phyloP scores from a whole-genome alignment of 2,329 filamentous ascomycete species.

The Hypoxylon sp. region DNA sequence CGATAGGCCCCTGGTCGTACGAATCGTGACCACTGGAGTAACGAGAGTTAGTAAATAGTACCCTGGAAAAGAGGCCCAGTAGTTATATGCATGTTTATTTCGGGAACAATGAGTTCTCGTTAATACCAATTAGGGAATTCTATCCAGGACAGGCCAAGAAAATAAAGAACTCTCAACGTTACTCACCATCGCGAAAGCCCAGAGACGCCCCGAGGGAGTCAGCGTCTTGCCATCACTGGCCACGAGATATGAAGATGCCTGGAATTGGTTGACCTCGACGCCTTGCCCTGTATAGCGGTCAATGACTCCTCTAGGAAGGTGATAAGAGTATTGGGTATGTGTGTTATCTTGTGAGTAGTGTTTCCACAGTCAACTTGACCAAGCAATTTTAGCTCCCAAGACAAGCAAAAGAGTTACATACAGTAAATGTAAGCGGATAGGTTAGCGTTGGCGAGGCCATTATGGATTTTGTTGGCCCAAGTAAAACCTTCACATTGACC shows the following conservation, averaged over 20 bases:
- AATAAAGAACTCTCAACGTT: not conserved
- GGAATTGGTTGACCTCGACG: constrained; percentile 49
- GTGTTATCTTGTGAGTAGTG: not conserved
- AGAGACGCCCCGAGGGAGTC: constrained; percentile 47
- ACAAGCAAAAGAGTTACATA: not conserved
- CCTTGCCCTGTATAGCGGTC: constrained; percentile 56
- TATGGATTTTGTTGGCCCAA: constrained; percentile 58
- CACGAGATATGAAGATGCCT: constrained; percentile 51
- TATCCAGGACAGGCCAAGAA: not conserved
- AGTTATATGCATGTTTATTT: too few species aligned
- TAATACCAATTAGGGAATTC: not conserved
- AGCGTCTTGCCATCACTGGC: constrained; percentile 47
- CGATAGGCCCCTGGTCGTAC: constrained; percentile 48
- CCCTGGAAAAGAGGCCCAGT: not conserved
- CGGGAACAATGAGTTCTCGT: not conserved
- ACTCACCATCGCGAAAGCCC: constrained; percentile 47
- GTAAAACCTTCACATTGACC: constrained; percentile 58
- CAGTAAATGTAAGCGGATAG: constrained; percentile 63
- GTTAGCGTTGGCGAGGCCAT: constrained; percentile 61
- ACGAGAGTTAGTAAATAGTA: not conserved
- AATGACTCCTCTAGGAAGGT: not conserved
- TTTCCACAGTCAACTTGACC: not conserved
- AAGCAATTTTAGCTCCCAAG: not conserved
- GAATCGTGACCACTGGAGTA: constrained; percentile 45
- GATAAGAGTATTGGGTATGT: not conserved